phyloP scores from a whole-genome alignment of 2,329 filamentous ascomycete genomes.

The Sporothrix inflata region DNA sequence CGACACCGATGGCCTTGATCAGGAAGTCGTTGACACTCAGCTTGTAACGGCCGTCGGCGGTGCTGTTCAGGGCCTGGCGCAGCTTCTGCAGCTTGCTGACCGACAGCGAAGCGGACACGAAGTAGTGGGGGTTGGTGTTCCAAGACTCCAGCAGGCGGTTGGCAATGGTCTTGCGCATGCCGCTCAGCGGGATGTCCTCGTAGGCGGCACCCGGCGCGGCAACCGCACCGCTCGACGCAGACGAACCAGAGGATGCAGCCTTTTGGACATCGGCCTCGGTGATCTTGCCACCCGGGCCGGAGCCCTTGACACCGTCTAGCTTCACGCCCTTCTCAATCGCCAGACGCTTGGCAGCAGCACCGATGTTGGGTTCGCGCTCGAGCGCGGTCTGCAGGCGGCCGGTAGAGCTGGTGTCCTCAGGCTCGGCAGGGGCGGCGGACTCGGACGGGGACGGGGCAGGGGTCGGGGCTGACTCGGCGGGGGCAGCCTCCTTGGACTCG shows the following conservation, averaged over 20 bases:
- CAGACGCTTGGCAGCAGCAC: constrained; percentile 75
- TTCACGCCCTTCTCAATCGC: constrained; percentile 83
- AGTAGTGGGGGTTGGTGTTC: constrained; percentile 97
- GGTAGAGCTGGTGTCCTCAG: constrained; percentile 71
- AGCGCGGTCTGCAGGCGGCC: constrained; percentile 81
- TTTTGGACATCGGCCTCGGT: constrained; percentile 95
- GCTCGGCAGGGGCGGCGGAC: constrained; percentile 51
- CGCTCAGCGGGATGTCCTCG: constrained; percentile 80
- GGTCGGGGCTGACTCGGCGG: constrained; percentile 38
- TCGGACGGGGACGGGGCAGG: constrained; percentile 62
- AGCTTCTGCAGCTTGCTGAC: constrained; percentile 96
- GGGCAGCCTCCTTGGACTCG: constrained; percentile 64
- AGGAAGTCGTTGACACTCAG: constrained; percentile 99
- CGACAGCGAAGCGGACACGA: constrained; percentile 86
- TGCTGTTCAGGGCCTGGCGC: constrained; percentile 86
- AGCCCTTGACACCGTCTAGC: constrained; percentile 73
- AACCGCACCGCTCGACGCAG: constrained; percentile 44
- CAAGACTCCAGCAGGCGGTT: constrained; percentile 85
- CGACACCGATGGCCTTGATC: constrained; percentile 90
- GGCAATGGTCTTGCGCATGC: constrained; percentile 99
- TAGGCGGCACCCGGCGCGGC: constrained; percentile 65
- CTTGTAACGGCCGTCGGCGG: constrained; percentile 92
- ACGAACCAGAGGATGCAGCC: constrained; percentile 55
- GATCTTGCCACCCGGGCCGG: constrained; percentile 82
- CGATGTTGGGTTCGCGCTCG: constrained; percentile 77